phyloP scores from a whole-genome alignment of 2,329 filamentous ascomycete species.

The Teratosphaeriaceae sp. region DNA sequence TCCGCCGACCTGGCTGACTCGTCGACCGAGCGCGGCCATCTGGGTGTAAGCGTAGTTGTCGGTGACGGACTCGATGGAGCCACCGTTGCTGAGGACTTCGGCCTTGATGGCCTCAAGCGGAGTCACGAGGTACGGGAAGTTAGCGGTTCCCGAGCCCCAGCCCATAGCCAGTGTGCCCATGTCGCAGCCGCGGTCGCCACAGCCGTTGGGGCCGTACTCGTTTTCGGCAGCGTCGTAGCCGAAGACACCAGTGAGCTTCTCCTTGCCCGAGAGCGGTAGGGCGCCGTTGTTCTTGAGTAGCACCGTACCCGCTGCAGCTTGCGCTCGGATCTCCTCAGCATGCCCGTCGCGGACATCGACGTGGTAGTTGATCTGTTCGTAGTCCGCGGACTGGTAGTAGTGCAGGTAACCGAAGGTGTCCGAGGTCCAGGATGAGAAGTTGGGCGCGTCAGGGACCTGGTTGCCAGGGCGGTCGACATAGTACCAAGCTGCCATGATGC shows the following conservation, averaged over 20 bases:
- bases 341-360: conserved; percentile 76
- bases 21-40: conserved; percentile 44
- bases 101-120: conserved; percentile 63
- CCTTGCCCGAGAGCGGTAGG: conserved; percentile 66
- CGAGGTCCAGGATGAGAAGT: conserved; percentile 81
- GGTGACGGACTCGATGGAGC: conserved; percentile 49
- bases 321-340: conserved; percentile 62
- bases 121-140: conserved; percentile 59
- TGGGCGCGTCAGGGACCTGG: conserved; percentile 49
- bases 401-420: conserved; percentile 69
- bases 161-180: conserved; percentile 64
- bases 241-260: conserved; percentile 69
- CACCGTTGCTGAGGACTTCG: conserved; percentile 54
- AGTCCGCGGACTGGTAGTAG: conserved; percentile 50
- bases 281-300: conserved; percentile 76
- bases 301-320: conserved; percentile 73
- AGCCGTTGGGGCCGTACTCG: conserved; percentile 70
- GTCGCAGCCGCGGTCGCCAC: conserved; percentile 57
- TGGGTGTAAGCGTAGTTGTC: conserved; percentile 50
- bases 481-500: conserved; percentile 64
- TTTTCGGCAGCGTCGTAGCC: conserved; percentile 78
- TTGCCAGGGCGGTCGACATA: conserved; percentile 50
- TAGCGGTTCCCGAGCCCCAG: conserved; percentile 54
- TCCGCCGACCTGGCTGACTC: conserved; percentile 38
- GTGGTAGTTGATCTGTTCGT: conserved; percentile 65